Evolutionary conservation across 2,329 filamentous ascomycete genomes (phyloP), one percentile per base, ranked within the genome.

Genomic region (Microdochium trichocladiopsis): DNA sequence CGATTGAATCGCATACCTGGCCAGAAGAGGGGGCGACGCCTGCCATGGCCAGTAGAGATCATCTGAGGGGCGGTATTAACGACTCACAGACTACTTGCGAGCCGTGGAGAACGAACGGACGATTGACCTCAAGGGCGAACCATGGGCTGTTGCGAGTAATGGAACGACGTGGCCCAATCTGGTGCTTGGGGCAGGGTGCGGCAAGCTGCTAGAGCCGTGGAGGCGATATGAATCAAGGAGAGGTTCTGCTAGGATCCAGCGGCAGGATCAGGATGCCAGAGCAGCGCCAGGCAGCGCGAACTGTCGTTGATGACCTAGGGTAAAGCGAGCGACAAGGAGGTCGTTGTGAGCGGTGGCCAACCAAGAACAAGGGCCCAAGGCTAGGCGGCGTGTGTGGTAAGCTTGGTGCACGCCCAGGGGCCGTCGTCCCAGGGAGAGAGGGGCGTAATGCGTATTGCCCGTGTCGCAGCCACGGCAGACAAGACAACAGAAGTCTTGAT

Each of bases 1-100:
- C 18, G 14, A 24, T 52, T 52, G 47, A 49, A 47, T 18, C 22
- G 48, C 21, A 48, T 53, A 18, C 36, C 36, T 24, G 28, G 23
- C 22, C 33, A 28, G 43, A 25, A 23, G 33, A 49, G 14, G 33
- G 31, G 25, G n/a, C 25, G 16, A 14, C 22, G 48, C 31, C 21
- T 18, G 9, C 37, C 21, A 24, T 23, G 23, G 25, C 21, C 49
- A 43, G 22, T n/a, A 25, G 8, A 18, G 3, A 21, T 22, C 5
- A 12, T 12, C 18, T 16, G 9, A 10, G 18, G 41, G 11, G 18
- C 22, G 16, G 6, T 18, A 18, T 45, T 21, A 10, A 45, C 41
- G n/a, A 45, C 41, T 45, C 41, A 45, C 41, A 45, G 41, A 18
- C 21, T 22, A 18, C 22, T 16, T 8, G 21, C 6, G 18, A 45